Percentiles rank a stretch among this genome's conserved stretches.
phyloP scores from a whole-genome alignment of 1,284 basidiomycete genomes.

The Heimioporus retisporus region DNA sequence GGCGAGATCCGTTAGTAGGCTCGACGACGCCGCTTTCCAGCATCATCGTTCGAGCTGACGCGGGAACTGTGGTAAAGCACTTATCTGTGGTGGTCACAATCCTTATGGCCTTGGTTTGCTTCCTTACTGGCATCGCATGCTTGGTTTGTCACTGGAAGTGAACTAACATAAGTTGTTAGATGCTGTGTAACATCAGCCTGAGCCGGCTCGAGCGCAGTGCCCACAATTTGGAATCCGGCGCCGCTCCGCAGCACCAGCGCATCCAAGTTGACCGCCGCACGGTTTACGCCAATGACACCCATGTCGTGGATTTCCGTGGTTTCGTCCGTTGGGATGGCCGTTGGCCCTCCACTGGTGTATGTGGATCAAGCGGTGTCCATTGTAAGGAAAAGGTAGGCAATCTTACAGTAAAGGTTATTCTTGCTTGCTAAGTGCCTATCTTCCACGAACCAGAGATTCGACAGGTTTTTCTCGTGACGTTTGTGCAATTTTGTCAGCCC shows the following conservation, averaged over 20 bases:
- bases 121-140: no score
- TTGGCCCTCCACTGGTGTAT: constrained; percentile 76
- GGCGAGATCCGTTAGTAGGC: constrained; percentile 16
- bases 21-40: constrained; percentile 14
- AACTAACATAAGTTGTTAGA: constrained; percentile 12
- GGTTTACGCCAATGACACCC: constrained; percentile 26
- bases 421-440: constrained; percentile 19
- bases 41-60: constrained; percentile 5
- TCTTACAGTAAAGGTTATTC: constrained; percentile 24
- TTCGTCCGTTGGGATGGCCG: constrained; percentile 63
- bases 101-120: no score
- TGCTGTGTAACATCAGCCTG: not conserved
- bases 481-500: constrained; percentile 77
- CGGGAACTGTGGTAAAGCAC: not conserved
- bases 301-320: constrained; percentile 53
- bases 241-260: constrained; percentile 21
- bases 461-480: constrained; percentile 89
- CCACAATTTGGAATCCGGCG: constrained; percentile 3
- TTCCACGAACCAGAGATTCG: constrained; percentile 67
- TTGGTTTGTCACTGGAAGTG: no score
- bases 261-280: not conserved
- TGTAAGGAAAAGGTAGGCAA: constrained; percentile 70
- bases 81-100: constrained; percentile 2
- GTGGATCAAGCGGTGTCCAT: constrained; percentile 83
- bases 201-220: no score